phyloP scores from a whole-genome alignment of 2,329 filamentous ascomycete species.

The Xylariomycetidae sp. region DNA sequence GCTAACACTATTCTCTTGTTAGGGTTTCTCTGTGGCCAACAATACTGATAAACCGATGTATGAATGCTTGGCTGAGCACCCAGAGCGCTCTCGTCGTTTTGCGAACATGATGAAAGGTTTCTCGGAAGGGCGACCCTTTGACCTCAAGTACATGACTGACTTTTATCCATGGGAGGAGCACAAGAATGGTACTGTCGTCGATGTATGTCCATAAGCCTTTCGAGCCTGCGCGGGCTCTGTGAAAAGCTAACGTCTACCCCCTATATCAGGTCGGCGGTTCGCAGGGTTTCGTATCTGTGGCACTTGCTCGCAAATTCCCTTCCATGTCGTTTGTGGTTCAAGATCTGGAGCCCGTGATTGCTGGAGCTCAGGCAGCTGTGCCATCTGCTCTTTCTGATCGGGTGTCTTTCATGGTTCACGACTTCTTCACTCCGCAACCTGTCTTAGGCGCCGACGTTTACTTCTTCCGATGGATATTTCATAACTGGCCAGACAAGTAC shows the following conservation, averaged over 20 bases:
- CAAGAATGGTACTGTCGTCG: constrained; percentile 8
- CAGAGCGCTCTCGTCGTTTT: constrained; percentile 12
- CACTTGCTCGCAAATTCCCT: constrained; percentile 7
- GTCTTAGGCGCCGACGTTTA: no score
- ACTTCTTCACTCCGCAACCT: no score
- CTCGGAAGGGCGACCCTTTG: constrained; percentile 7
- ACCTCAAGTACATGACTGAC: constrained; percentile 9
- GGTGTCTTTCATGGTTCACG: no score
- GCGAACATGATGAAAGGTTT: constrained; percentile 12
- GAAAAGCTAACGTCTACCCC: neutral
- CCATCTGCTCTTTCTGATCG: no score
- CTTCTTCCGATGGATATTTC: no score
- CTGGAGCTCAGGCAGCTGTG: neutral
- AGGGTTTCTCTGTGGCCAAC: constrained; percentile 15
- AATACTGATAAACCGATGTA: constrained; percentile 11
- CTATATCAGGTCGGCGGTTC: constrained; percentile 12
- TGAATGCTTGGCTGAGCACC: constrained; percentile 9
- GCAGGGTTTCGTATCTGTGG: constrained; percentile 8
- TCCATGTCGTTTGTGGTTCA: constrained; percentile 19
- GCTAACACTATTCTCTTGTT: neutral
- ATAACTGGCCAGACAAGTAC: no score
- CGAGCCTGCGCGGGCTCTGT: neutral
- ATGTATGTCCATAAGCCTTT: constrained; percentile 10
- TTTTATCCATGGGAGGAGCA: constrained; percentile 10
- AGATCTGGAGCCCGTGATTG: constrained; percentile 19